Evolutionary conservation across 768 basidiomycete genomes (phyloP), one percentile per base, ranked within the genome.

Genomic region (Thelephora aurantiotincta): DNA sequence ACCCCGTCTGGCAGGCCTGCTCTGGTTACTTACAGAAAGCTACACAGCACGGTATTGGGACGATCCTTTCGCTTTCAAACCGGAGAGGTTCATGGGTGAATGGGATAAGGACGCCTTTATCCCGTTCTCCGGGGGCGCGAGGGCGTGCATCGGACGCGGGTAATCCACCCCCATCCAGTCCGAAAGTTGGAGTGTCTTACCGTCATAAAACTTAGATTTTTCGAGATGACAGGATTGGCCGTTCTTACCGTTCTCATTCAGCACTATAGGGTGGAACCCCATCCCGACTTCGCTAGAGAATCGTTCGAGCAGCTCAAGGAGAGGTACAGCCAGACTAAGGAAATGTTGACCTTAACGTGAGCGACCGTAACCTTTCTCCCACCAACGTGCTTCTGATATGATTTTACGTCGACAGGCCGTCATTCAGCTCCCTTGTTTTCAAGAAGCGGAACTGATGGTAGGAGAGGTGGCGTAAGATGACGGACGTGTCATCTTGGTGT

Each of bases 61-160:
- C 5, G 63, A 68, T 26, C 67, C 68, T 1, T 38, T 58, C 19
- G 53, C 49, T 11, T 69, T 68, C 55, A 61, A 58, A 18, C 68
- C 67, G 0, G 63, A 65, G 22, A 66, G 75, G 6, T 77, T 76
- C 62, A 57, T 75, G n/a, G 65, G 63, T 33, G 69, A 75, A 43
- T 78, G 72, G 68, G 67, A 70, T 18, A 63, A 67, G 33, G 74
- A 77, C 52, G 77, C 75, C 0, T 77, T 75, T 54, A 35, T 73
- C 22, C 73, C 75, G 3, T 77, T 76, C 54, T 73, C 69, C 47
- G 62, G 57, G 66, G 69, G 69, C 37, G 58, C 66, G n/a, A 63
- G 72, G 6, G 65, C 65, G 26, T 74, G 72, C 55, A 54, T 73
- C 19, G 72, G 71, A 36, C 60, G 69, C 48, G 66, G 65, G 70